Conservation (phyloP, 148 eudicot genomes). For the Fagopyrum homotropicum region DNA sequence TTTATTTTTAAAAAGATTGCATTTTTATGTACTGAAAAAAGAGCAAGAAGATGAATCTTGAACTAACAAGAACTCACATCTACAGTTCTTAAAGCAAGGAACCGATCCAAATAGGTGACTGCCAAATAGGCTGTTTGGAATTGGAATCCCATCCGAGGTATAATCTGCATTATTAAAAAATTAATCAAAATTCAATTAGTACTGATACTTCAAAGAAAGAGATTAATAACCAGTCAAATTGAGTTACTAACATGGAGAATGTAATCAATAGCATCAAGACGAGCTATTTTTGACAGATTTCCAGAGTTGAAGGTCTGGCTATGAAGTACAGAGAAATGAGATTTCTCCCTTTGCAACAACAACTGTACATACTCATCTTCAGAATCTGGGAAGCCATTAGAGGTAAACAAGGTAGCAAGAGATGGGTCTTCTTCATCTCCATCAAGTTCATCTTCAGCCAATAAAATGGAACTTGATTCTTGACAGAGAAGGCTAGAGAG, state of each 20-base stretch:
- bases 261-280: conserved; percentile 14
- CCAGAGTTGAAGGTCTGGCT: neutral
- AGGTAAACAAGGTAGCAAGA: neutral
- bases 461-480: neutral
- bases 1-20: neutral
- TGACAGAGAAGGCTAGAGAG: conserved; percentile 6
- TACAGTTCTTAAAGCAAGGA: conserved; percentile 16
- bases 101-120: conserved; percentile 20
- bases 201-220: neutral
- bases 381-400: conserved; percentile 5
- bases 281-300: neutral
- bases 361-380: conserved; percentile 14
- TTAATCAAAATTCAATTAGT: neutral
- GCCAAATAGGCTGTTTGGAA: conserved; percentile 21
- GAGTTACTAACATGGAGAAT: conserved; percentile 18
- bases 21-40: neutral
- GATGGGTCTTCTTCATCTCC: conserved; percentile 13
- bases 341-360: conserved; percentile 9
- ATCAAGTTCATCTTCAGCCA: neutral
- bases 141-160: conserved; percentile 14
- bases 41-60: neutral
- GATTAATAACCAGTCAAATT: neutral
- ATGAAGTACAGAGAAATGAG: neutral
- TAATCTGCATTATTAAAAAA: conserved; percentile 12
- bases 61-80: conserved; percentile 14